Percentiles rank a stretch among this genome's conserved stretches.
phyloP scores from a whole-genome alignment of 1,284 basidiomycete genomes.

The Puccinia novopanici region DNA sequence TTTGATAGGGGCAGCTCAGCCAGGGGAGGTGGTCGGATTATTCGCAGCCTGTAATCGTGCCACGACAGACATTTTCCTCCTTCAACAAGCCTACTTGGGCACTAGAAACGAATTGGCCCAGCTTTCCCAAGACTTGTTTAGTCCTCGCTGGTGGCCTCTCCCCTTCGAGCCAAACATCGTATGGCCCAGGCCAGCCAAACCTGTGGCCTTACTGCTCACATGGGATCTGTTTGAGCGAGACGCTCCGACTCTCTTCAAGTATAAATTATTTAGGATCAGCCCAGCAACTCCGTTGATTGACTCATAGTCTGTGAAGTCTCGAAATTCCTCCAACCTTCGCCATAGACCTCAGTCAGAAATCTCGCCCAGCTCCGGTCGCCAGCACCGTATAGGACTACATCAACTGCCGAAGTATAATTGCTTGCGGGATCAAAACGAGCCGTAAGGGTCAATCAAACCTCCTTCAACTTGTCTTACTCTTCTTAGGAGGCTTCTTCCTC shows the following conservation, averaged over 20 bases:
- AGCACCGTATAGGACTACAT: background rate
- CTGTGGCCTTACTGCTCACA: background rate
- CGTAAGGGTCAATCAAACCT: background rate
- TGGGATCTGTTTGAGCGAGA: constrained; percentile 17
- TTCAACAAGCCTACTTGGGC: too few species aligned
- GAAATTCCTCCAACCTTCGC: background rate
- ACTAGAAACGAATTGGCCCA: too few species aligned
- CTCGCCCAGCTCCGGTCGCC: background rate
- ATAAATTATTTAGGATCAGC: constrained; percentile 11
- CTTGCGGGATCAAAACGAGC: background rate
- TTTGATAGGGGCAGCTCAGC: too few species aligned
- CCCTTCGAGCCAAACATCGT: background rate
- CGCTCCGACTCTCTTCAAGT: background rate
- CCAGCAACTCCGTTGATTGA: background rate
- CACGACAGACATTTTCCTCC: too few species aligned
- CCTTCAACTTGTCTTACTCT: background rate
- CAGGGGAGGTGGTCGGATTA: too few species aligned
- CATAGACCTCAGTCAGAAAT: background rate
- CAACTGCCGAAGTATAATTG: background rate
- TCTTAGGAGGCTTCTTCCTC: background rate
- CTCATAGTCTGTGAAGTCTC: background rate
- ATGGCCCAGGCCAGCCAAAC: background rate
- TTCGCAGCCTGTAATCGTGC: too few species aligned
- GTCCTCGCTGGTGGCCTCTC: background rate
- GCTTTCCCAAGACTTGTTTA: background rate